Base-by-base conservation (phyloP, 208 protist species). In the Willaertia magna region DNA sequence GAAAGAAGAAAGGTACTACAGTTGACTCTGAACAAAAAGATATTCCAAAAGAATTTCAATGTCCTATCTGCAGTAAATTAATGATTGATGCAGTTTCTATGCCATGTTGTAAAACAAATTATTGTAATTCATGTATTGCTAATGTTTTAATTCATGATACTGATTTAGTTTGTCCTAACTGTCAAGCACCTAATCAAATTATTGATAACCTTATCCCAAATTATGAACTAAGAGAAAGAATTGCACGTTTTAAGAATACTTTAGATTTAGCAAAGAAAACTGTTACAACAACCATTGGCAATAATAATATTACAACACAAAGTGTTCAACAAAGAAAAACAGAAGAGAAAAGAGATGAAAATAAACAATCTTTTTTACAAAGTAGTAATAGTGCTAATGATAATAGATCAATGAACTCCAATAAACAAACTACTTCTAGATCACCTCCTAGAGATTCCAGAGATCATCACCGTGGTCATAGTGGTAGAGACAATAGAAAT, bases 111-210 rank as follows among this genome's bases (percentile, higher is more conserved):
- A 47, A 55, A 3, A 85, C 75, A 14, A 90, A 76, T 78, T 90
- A 88, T 55, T 91, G 89, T 76, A 86, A 90, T 61, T 39, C 81
- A 30, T 91, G 89, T 86, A 79, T 88, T 44, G n/a, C 74, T 46
- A 26, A 78, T 46, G 74, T n/a, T 46, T 78, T 78, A 46, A 40
- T 51, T n/a, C 18, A 51, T 51, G 44, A 81, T 40, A 51, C 9
- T 51, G 2, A 44, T 76, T 81, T 81, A 46, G 18, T 18, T 20
- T 81, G 76, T 51, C 43, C 44, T 22, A 81, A 51, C 26, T 81
- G 76, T 81, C 14, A 51, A 30, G 11, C n/a, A 51, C n/a, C 44
- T 51, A 16, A 51, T 40, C 76, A 51, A 34, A 40, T 14, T 34
- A 81, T 81, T 81, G 55, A 67, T 67, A 30, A 6, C 22, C n/a